Percentiles rank a stretch among this genome's conserved stretches.
phyloP scores from a whole-genome alignment of 768 basidiomycete genomes.

The Chiua virens region DNA sequence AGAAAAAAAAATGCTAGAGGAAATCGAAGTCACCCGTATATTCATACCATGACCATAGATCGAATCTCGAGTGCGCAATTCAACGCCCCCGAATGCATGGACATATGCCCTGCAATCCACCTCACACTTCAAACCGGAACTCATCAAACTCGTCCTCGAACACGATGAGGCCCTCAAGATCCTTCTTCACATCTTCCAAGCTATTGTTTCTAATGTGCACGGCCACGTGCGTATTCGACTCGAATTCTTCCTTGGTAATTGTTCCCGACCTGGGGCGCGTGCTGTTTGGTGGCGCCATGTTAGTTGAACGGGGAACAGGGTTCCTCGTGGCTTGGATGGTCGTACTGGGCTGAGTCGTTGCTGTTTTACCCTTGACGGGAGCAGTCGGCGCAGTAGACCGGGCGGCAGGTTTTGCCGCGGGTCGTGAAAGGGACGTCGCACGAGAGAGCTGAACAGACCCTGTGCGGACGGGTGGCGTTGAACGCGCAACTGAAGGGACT shows the following conservation, averaged over 20 bases:
- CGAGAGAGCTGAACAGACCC: slow-evolving; percentile 8
- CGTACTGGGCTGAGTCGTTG: not conserved
- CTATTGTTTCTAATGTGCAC: slow-evolving; percentile 20
- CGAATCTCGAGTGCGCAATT: not conserved
- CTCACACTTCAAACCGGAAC: slow-evolving; percentile 30
- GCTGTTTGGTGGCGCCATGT: not conserved
- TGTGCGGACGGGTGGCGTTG: slow-evolving; percentile 16
- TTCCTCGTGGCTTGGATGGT: not conserved
- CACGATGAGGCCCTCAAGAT: slow-evolving; percentile 30
- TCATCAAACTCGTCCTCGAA: slow-evolving; percentile 28
- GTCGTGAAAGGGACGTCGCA: slow-evolving; percentile 1
- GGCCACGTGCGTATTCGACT: slow-evolving; percentile 20
- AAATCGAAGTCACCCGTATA: slow-evolving; percentile 2
- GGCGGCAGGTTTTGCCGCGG: slow-evolving; percentile 6
- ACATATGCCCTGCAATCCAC: not conserved
- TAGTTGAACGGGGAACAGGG: not conserved
- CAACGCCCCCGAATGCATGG: not conserved
- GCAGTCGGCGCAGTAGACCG: slow-evolving; percentile 5
- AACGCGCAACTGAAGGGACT: slow-evolving; percentile 14
- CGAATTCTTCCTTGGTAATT: slow-evolving; percentile 24
- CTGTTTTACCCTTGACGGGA: slow-evolving; percentile 9
- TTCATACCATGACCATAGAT: slow-evolving; percentile 16
- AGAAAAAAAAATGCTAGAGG: slow-evolving; percentile 3
- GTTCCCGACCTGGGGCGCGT: slow-evolving; percentile 24
- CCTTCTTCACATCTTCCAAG: slow-evolving; percentile 32